Evolutionary conservation across 345 rosid genomes (phyloP), one percentile per base, ranked within the genome.

Genomic region (Garcia nutans): DNA sequence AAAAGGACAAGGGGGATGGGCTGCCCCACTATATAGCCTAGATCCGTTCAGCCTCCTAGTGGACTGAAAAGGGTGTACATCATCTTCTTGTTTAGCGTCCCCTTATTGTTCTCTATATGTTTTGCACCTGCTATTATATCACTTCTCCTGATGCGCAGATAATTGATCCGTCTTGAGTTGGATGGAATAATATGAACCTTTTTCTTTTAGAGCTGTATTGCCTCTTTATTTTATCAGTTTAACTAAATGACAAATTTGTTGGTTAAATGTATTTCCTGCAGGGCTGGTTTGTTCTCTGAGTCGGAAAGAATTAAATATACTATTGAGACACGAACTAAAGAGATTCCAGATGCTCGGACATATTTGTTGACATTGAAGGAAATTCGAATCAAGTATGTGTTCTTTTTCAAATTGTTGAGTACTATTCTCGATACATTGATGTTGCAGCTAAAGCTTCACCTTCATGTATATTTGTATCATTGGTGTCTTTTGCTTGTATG

Each of bases 281-380:
- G 99, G 97, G 96, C 97, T 49, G 90, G 66, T 72, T 85, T 92
- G 87, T 87, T 86, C 71, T 89, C 99, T 5, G 98, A 93, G 79
- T 91, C 99, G 16, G 87, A 96, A 75, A 84, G 93, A 67, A 93
- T 96, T 76, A 73, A 89, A 52, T 81, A 74, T 67, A 85, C 95
- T 31, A 93, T 96, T 60, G 83, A 91, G 67, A 76, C 83, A 20
- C 86, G 83, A 83, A 93, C 97, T 26, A 78, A 77, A 64, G 95
- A 86, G 33, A 91, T 93, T 82, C 90, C 86, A 44, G 98, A 96
- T 88, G 99, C 93, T 74, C 97, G 97, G 65, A 81, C 93, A 41
- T 96, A 93, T 83, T 82, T 96, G 67, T 78, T 89, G 90, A 83
- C 85, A 57, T 77, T 96, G 84, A 75, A 85, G 89, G 99, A 93